These are phyloP conservation scores for Phytopythium montanum DNA, from an alignment of 352 stramenopile species.

Conservation along the genomic window DNA sequence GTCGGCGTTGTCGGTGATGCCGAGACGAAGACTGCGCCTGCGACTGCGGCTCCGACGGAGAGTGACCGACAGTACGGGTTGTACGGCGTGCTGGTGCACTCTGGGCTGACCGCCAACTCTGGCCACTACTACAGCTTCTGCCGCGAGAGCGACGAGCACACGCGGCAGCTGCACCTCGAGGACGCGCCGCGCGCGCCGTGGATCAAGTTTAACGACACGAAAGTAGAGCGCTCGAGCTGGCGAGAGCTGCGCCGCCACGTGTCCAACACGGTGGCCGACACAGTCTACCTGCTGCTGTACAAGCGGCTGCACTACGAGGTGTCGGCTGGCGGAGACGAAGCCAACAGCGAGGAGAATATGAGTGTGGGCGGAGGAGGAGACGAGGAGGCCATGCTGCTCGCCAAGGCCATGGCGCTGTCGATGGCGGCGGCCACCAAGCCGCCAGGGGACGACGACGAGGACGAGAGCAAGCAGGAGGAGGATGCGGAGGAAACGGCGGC, in stretches of 20 bases:
- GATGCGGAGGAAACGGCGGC: slow-evolving; percentile 13
- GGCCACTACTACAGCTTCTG: slow-evolving; percentile 92
- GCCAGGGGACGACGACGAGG: slow-evolving; percentile 13
- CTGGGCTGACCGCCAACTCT: slow-evolving; percentile 84
- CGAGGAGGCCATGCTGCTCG: slow-evolving; percentile 84
- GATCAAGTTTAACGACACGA: slow-evolving; percentile 91
- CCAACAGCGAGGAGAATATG: slow-evolving; percentile 9
- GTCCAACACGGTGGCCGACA: slow-evolving; percentile 79
- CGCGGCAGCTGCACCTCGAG: slow-evolving; percentile 70
- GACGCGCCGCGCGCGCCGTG: slow-evolving; percentile 79
- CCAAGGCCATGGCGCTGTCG: slow-evolving; percentile 86
- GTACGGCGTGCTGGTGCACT: slow-evolving; percentile 89
- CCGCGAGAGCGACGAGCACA: slow-evolving; percentile 68
- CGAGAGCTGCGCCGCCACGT: slow-evolving; percentile 78
- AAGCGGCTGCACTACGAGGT: slow-evolving; percentile 73
- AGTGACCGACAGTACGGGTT: slow-evolving; percentile 77
- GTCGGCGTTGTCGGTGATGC: slow-evolving; percentile 9
- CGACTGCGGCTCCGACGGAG: neutral
- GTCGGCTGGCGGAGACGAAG: slow-evolving; percentile 4
- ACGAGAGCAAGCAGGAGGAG: slow-evolving; percentile 30
- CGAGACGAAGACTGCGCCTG: slow-evolving; percentile 14
- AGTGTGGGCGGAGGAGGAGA: slow-evolving; percentile 21
- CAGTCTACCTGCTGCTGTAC: slow-evolving; percentile 88
- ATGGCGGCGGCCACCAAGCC: slow-evolving; percentile 71
- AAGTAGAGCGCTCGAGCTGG: slow-evolving; percentile 78